These are phyloP conservation scores for Bipolaris zeicola DNA, from an alignment of 2,329 filamentous ascomycete species.

Conservation along the genomic window DNA sequence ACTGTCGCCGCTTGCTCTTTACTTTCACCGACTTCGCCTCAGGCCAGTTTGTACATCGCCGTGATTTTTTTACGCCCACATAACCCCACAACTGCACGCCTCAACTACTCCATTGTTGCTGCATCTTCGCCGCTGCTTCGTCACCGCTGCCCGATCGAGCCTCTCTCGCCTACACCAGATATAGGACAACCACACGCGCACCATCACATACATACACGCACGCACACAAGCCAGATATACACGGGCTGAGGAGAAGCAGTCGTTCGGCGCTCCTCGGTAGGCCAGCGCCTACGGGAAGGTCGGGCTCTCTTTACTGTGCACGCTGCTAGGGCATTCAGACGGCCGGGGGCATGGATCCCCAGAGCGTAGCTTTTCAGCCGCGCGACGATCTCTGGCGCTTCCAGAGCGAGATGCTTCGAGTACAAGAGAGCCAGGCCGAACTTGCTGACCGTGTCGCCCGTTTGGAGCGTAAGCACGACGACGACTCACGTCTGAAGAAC, in stretches of 20 bases:
- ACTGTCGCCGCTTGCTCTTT: conserved; percentile 2
- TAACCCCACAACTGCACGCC: neutral
- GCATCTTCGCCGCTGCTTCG: neutral
- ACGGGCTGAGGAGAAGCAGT: conserved; percentile 16
- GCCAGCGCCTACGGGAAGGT: conserved; percentile 20
- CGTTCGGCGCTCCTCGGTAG: conserved; percentile 17
- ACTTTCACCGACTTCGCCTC: neutral
- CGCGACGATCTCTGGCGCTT: conserved; percentile 69
- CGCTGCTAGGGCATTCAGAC: conserved; percentile 42
- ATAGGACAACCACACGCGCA: neutral
- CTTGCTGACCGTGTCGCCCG: conserved; percentile 66
- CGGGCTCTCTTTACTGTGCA: conserved; percentile 30
- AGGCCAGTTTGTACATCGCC: neutral
- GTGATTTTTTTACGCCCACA: neutral
- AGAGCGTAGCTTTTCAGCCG: conserved; percentile 66
- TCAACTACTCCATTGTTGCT: neutral
- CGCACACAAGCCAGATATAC: neutral
- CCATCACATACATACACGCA: neutral
- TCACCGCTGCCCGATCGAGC: neutral
- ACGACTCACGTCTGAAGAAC: conserved; percentile 73
- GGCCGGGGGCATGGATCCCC: conserved; percentile 62
- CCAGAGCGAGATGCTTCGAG: conserved; percentile 65
- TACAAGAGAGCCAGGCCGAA: conserved; percentile 65
- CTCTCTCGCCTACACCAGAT: conserved; percentile 2
- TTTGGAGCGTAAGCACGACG: conserved; percentile 66